Evolutionary conservation across 495 filamentous ascomycete species (phyloP), one percentile per base, ranked within the genome.

Genomic region (Lindgomyces ingoldianus): DNA sequence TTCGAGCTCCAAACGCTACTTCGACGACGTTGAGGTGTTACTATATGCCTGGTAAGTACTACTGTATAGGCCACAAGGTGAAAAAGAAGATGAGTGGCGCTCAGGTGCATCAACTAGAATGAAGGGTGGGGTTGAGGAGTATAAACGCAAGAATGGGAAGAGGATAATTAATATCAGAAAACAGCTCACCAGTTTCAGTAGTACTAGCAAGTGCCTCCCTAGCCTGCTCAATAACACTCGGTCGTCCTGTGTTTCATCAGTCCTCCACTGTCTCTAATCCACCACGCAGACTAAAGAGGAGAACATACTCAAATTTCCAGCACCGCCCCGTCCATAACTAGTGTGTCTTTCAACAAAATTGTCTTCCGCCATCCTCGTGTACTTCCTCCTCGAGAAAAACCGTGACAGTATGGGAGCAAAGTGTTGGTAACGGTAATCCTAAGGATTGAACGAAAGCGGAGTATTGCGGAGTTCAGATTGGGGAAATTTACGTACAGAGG

Each of bases 221-320:
- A 8, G 64, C 64, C 24, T 56, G 18, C 33, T 29, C 36, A 24
- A 62, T 44, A 39, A 47, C 36, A 4, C 49, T 57, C 4, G 57
- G 57, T 16, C 64, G 64, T 11, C 64, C 64, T 67, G 45, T 2
- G 18, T 0, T n/a, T 8, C 4, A 33, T 42, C 21, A 36, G 47
- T 59, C 10, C n/a, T 9, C n/a, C 10, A 52, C 11, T 24, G 24
- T 9, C 3, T 24, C 47, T 49, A 3, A n/a, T 2, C 29, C 8
- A 22, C 11, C 25, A 58, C 4, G 45, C 3, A 60, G n/a, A 24
- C n/a, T n/a, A 56, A n/a, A 53, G 14, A 1, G 30, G 50, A 45
- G 24, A 3, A 29, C 58, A 33, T 68, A 68, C 65, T 52, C 49
- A 68, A 22, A 56, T 68, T 68, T 48, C 65, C 65, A 18, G 65